Base-by-base conservation (phyloP, 257 asterid species). In the Fraxinus cuspidata region DNA sequence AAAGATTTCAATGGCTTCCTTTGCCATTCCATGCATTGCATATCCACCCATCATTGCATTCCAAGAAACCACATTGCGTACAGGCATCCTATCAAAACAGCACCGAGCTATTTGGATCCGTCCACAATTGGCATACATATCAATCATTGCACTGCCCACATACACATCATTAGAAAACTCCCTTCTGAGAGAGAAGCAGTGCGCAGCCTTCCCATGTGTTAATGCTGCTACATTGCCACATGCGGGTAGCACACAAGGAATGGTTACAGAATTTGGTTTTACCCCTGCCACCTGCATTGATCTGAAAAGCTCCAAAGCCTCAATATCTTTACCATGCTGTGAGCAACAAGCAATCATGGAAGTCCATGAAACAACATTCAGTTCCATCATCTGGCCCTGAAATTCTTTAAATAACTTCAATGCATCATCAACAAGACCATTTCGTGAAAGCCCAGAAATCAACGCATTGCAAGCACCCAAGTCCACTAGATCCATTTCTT, bases 331-430 rank as follows among this genome's bases (percentile, higher is more conserved):
- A 19, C 98, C 97, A 74, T 91, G 90, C 73, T 94, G 98, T 18
- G 97, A 86, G 85, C 96, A 94, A 78, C 94, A 91, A 74, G 96
- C 90, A 37, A 94, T 90, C 72, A 90, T 83, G 8, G 98, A 94
- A 79, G 97, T 94, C 98, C 98, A 94, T 0, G 98, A 92, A 79
- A 94, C 97, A 42, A 94, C 97, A 77, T 94, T 91, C 78, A 91
- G 70, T 72, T 91, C 94, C 82, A 81, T 85, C 65, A 84, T 87
- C 56, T 74, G 80, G 74, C 75, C 82, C 69, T 76, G 84, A 64
- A 84, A 85, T 29, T 85, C 75, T 85, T 83, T 82, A 81, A 94
- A 94, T 12, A 83, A 78, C 68, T 32, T 73, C 51, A 94, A 78
- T 3, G 97, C 94, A 74, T 91, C 84, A 37, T 91, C 92, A 75